These are phyloP conservation scores for Centella asiatica DNA, from an alignment of 129 eudicot species.

Conservation along the genomic window DNA sequence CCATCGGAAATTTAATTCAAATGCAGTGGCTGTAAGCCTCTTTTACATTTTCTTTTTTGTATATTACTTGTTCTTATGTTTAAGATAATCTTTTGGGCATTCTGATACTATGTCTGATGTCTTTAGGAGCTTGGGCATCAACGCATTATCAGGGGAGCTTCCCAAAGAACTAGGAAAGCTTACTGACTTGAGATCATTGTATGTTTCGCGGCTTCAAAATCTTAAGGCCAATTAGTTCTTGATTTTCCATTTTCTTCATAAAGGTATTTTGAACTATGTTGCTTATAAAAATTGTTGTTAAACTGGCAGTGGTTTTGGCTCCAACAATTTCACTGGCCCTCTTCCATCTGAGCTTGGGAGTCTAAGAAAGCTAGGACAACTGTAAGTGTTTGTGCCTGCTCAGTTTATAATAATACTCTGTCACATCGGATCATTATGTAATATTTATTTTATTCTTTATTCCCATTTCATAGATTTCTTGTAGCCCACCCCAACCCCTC, in stretches of 20 bases:
- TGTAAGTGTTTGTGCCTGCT: constrained; percentile 39
- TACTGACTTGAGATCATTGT: constrained; percentile 52
- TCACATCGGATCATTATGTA: background rate
- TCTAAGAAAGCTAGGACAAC: constrained; percentile 25
- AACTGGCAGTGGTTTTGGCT: constrained; percentile 37
- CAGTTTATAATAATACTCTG: background rate
- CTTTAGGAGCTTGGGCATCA: constrained; percentile 47
- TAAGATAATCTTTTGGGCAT: background rate
- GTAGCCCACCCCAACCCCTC: background rate
- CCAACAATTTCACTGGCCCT: constrained; percentile 64
- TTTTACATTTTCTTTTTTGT: background rate
- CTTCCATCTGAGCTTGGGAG: constrained; percentile 70
- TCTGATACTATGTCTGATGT: constrained; percentile 1
- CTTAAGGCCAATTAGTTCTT: background rate
- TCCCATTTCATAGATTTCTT: background rate
- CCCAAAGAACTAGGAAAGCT: constrained; percentile 55
- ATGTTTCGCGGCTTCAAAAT: constrained; percentile 11
- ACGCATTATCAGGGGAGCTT: constrained; percentile 75
- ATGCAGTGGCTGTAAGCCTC: constrained; percentile 66
- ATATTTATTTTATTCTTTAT: background rate
- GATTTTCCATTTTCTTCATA: too few relatives aligned
- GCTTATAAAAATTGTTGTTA: background rate
- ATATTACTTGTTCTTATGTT: background rate
- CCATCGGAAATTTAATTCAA: constrained; percentile 51
- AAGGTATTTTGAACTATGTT: too few relatives aligned